Evolutionary conservation across 805 yeast species (phyloP), one percentile per base, ranked within the genome.

Genomic region (Ogataea minuta): DNA sequence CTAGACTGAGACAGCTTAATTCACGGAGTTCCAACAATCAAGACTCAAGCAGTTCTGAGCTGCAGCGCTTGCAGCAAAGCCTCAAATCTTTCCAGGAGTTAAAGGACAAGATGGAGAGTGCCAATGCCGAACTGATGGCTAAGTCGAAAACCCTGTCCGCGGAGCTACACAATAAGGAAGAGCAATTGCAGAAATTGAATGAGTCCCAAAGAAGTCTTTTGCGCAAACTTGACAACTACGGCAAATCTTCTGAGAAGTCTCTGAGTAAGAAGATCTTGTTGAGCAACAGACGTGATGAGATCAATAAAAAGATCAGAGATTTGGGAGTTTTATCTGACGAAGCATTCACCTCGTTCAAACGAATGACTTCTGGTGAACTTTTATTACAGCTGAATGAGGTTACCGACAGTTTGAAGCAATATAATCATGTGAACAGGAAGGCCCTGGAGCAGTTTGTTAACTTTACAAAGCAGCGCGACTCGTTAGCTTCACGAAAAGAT

Each of bases 251-350:
- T 0, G 95, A 88, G 52, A 80, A 74, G 41, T 68, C 70, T 6
- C 63, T 84, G 48, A 72, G 84, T 14, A 81, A 76, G 52, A 84
- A 79, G 47, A 69, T 84, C 2, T 56, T 81, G 4, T 62, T 87
- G 34, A 56, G 66, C 4, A 65, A 70, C 29, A 72, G 95, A 47
- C 72, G 85, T 43, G 86, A 83, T 34, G 95, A 85, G 48, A 60
- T 86, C 16, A 81, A 79, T 47, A 76, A 72, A 43, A 84, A 77
- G 53, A 81, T 89, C 21, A 71, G 90, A 45, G 95, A 85, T 28
- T 64, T 90, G 28, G 97, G 97, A n/a, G 85, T 84, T 3, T 67
- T 91, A 12, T 91, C 96, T 0, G 96, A 89, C 53, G 89, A 85
- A 38, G 89, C 93, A 0, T 79, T 86, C 48, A 70, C 70, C 10